phyloP scores from a whole-genome alignment of 331 rosid genomes.

The Malus hybrid region DNA sequence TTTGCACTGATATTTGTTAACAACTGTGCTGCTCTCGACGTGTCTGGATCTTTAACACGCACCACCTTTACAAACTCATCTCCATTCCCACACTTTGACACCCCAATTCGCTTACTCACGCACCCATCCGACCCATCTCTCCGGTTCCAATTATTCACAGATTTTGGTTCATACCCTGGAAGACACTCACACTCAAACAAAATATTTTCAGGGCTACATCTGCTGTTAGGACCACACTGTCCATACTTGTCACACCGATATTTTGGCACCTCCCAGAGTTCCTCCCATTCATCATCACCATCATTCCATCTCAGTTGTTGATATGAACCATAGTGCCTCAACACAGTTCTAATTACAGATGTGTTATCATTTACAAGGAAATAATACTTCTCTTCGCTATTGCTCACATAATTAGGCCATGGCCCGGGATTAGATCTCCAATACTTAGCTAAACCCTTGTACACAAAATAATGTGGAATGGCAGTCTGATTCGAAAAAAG shows the following conservation, averaged over 20 bases:
- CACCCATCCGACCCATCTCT: constrained; percentile 3
- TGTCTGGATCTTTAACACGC: constrained; percentile 1
- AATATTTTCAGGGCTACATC: constrained; percentile 3
- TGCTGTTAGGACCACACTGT: constrained; percentile 12
- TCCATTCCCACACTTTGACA: not conserved
- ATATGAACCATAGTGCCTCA: not conserved
- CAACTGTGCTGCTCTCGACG: not conserved
- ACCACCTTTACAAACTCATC: not conserved
- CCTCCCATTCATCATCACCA: not conserved
- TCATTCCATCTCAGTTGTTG: not conserved
- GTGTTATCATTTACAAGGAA: not conserved
- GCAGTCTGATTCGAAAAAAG: not conserved
- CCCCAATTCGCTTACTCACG: not conserved
- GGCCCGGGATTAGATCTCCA: not conserved
- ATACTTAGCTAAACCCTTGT: not conserved
- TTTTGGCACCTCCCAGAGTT: not conserved
- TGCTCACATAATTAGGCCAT: not conserved
- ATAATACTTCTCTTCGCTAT: not conserved
- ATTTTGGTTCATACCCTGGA: constrained; percentile 6
- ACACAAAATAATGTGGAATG: not conserved
- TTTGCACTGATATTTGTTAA: too few species aligned
- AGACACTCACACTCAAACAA: constrained; percentile 13
- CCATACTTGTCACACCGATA: not conserved
- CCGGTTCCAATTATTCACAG: not conserved
- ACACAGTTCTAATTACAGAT: not conserved